These are phyloP conservation scores for Gracilaria domingensis DNA, from an alignment of 23 red algal species.

Conservation along the genomic window DNA sequence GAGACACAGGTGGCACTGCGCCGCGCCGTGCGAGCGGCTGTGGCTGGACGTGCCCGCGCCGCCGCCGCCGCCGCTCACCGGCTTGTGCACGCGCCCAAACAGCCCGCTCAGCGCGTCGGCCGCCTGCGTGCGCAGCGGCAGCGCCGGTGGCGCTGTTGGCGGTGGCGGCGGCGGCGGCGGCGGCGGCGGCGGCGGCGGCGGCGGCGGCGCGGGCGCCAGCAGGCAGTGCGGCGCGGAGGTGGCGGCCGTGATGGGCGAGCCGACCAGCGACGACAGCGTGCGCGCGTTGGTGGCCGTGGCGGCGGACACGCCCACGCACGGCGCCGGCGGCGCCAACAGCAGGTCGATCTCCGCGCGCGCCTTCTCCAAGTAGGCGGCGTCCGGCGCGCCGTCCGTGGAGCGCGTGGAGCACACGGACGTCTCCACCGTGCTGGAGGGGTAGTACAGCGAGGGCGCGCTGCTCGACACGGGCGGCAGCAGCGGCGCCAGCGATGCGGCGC, in stretches of 20 bases:
- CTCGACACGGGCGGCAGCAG: too few relatives aligned
- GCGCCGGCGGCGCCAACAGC: background rate
- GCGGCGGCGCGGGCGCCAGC: background rate
- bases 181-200: background rate
- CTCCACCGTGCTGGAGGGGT: background rate
- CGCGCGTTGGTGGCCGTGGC: background rate
- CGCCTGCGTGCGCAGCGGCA: background rate
- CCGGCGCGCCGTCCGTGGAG: background rate
- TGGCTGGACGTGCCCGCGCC: too few relatives aligned
- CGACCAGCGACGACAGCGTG: background rate
- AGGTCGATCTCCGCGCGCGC: constrained; percentile 32
- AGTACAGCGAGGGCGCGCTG: background rate
- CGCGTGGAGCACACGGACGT: background rate
- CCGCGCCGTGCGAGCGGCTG: background rate
- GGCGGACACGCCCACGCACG: background rate
- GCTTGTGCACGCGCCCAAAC: too few relatives aligned
- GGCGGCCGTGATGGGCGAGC: too few relatives aligned
- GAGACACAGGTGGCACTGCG: constrained; percentile 44
- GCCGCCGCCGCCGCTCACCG: too few relatives aligned
- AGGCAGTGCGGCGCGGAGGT: too few relatives aligned
- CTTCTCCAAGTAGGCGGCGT: background rate
- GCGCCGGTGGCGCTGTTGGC: background rate
- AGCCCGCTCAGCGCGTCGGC: too few relatives aligned
- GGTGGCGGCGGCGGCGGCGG: background rate
- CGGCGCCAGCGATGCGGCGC: background rate